Evolutionary conservation across 768 basidiomycete species (phyloP).

Genomic region (Podaxis sp.): DNA sequence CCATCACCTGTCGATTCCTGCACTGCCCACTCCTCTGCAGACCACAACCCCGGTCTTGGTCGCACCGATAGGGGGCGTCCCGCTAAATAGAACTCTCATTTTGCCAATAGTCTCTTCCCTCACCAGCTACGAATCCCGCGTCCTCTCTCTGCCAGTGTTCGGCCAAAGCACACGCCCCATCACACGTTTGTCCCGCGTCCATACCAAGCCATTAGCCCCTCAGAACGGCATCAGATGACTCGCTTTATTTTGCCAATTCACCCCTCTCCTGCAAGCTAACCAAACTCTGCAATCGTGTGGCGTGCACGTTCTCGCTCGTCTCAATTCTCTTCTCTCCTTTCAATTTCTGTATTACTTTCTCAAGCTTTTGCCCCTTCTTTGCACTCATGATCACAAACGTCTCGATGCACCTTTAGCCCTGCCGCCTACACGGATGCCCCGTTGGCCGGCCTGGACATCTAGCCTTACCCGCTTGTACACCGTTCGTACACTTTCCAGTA

Average conservation of each 20-base stretch:
- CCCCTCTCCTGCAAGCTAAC: slow-evolving; percentile 6
- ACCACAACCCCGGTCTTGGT: slow-evolving; percentile 15
- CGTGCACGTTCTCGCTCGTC: slow-evolving; percentile 22
- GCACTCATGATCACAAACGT: neutral
- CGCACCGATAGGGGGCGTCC: slow-evolving; percentile 4
- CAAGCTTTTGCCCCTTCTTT: neutral
- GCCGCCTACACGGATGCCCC: neutral
- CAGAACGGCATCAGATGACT: slow-evolving; percentile 18
- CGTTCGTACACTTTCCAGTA: no score
- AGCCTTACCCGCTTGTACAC: no score
- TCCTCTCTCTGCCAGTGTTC: neutral
- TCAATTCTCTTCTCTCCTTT: neutral
- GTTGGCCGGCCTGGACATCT: neutral
- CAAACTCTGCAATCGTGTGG: slow-evolving; percentile 24
- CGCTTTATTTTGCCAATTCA: slow-evolving; percentile 4
- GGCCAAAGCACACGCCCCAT: slow-evolving; percentile 17
- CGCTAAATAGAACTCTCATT: neutral
- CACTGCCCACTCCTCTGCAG: neutral
- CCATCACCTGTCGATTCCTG: slow-evolving; percentile 6
- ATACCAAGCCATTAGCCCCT: neutral
- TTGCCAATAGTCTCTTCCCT: no score
- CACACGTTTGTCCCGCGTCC: slow-evolving; percentile 27
- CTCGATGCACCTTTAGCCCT: neutral
- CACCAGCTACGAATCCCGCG: neutral
- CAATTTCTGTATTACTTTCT: neutral